phyloP scores from a whole-genome alignment of 2,329 filamentous ascomycete species.

The Colletotrichum tofieldiae region DNA sequence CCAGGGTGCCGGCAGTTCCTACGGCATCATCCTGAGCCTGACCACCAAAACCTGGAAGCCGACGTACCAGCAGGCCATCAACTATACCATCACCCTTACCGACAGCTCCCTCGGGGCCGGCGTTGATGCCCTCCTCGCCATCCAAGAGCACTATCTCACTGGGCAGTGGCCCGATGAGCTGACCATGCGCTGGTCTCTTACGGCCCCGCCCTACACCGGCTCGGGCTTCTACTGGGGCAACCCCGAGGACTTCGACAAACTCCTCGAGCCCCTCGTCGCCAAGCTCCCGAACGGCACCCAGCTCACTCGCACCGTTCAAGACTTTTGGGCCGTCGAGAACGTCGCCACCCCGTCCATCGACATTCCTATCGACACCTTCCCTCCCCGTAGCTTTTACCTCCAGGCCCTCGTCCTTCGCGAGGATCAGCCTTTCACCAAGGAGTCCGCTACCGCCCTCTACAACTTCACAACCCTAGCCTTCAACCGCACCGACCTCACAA shows the following conservation, averaged over 20 bases:
- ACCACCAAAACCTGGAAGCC: conserved; percentile 42
- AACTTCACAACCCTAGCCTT: conserved; percentile 36
- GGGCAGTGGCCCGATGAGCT: conserved; percentile 40
- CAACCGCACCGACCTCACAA: conserved; percentile 41
- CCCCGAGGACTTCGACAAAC: conserved; percentile 38
- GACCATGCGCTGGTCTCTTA: conserved; percentile 41
- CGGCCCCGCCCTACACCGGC: conserved; percentile 33
- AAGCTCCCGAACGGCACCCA: conserved; percentile 33
- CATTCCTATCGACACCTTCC: conserved; percentile 33
- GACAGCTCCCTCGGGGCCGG: conserved; percentile 26
- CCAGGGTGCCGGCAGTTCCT: conserved; percentile 42
- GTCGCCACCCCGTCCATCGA: conserved; percentile 40
- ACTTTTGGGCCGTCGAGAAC: conserved; percentile 42
- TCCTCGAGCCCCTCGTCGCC: conserved; percentile 38
- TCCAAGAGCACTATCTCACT: conserved; percentile 40
- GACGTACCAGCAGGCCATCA: conserved; percentile 23
- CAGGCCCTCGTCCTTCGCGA: conserved; percentile 41
- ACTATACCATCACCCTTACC: conserved; percentile 41
- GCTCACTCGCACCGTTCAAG: conserved; percentile 35
- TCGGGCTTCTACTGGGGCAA: conserved; percentile 43
- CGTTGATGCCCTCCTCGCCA: conserved; percentile 37
- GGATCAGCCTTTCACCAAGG: conserved; percentile 41
- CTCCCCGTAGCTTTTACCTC: conserved; percentile 42
- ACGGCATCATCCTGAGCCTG: conserved; percentile 39
- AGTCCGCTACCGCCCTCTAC: conserved; percentile 35